Evolutionary conservation across 2,329 filamentous ascomycete species (phyloP).

Genomic region (Pestalotiopsis sp.): DNA sequence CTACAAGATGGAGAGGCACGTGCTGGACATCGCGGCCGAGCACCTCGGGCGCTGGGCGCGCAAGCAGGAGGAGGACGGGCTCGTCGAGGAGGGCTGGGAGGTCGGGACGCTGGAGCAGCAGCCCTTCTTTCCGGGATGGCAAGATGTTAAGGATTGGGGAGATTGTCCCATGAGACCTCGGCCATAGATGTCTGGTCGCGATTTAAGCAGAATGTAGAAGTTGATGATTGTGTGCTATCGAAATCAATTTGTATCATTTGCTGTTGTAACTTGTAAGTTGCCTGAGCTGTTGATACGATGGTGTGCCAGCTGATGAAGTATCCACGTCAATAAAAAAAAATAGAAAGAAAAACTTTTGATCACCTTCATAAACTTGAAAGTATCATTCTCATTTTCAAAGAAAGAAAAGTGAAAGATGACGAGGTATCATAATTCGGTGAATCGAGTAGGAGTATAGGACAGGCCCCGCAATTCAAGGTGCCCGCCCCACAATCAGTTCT

Average conservation of each 20-base stretch:
- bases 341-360: background rate
- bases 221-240: no score
- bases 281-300: background rate
- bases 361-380: background rate
- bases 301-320: background rate
- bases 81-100: slow-evolving; percentile 13
- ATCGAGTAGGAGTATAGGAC: background rate
- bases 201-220: no score
- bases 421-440: background rate
- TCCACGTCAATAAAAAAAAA: background rate
- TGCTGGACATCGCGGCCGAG: slow-evolving; percentile 8
- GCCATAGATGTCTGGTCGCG: background rate
- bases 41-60: slow-evolving; percentile 8
- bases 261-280: no score
- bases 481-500: background rate
- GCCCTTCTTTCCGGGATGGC: slow-evolving; percentile 16
- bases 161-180: slow-evolving; percentile 8
- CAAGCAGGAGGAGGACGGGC: slow-evolving; percentile 14
- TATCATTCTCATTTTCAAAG: background rate
- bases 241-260: no score
- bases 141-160: slow-evolving; percentile 12
- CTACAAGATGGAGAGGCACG: slow-evolving; percentile 18
- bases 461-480: background rate
- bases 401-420: background rate
- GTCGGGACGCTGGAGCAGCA: slow-evolving; percentile 15